Evolutionary conservation across 306 rosid species (phyloP).

Genomic region (Castanea mollissima): DNA sequence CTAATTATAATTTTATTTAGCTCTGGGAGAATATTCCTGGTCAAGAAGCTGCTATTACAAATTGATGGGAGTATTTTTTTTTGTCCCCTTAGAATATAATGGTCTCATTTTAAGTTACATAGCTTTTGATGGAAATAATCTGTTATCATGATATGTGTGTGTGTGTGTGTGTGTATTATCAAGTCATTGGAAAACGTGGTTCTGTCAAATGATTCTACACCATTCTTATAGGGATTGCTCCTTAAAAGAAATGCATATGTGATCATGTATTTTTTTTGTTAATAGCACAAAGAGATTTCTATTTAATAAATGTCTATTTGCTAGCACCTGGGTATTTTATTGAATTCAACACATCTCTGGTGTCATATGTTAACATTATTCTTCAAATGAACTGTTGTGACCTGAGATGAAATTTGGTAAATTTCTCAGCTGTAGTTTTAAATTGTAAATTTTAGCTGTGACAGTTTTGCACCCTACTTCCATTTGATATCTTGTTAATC

Average conservation of each 20-base stretch:
- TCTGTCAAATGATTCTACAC: background rate
- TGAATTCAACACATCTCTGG: too few species aligned
- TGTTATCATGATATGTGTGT: background rate
- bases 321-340: background rate
- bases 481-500: constrained; percentile 20
- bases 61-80: background rate
- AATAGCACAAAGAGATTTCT: background rate
- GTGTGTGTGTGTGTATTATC: background rate
- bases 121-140: background rate
- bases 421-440: constrained; percentile 15
- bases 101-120: background rate
- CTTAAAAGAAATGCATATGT: background rate
- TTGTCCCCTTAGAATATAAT: background rate
- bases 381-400: background rate
- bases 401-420: background rate
- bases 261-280: background rate
- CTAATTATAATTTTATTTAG: background rate
- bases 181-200: background rate
- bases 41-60: background rate
- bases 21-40: background rate
- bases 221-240: background rate
- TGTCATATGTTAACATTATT: background rate
- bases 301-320: background rate
- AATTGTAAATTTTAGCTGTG: constrained; percentile 2
- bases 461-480: constrained; percentile 9